phyloP scores from a whole-genome alignment of 2,329 filamentous ascomycete genomes.

The Trichoderma simmonsii region DNA sequence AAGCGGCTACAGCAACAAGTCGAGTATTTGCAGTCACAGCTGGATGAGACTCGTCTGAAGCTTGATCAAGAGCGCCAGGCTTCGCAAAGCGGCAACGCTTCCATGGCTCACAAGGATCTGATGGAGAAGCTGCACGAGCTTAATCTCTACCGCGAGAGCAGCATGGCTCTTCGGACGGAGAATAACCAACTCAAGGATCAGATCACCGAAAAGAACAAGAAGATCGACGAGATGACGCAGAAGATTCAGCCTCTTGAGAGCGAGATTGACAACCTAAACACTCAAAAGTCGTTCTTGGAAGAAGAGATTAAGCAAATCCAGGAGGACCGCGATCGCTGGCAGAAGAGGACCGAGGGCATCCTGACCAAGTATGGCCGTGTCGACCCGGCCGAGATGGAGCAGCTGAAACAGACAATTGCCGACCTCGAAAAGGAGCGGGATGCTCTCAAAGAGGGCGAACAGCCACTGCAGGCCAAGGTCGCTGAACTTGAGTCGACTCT shows the following conservation, averaged over 20 bases:
- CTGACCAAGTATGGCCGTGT: slow-evolving; percentile 94
- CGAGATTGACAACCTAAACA: slow-evolving; percentile 77
- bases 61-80: slow-evolving; percentile 84
- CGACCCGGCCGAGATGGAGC: slow-evolving; percentile 88
- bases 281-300: slow-evolving; percentile 74
- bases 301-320: slow-evolving; percentile 86
- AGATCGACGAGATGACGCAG: slow-evolving; percentile 69
- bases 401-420: slow-evolving; percentile 74
- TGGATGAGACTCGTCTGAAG: slow-evolving; percentile 85
- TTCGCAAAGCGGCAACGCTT: slow-evolving; percentile 68
- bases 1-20: slow-evolving; percentile 89
- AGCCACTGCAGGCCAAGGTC: slow-evolving; percentile 53
- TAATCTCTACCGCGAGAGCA: slow-evolving; percentile 94
- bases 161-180: slow-evolving; percentile 83
- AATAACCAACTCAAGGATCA: slow-evolving; percentile 74
- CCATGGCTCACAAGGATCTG: slow-evolving; percentile 80
- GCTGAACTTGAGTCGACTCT: slow-evolving; percentile 50
- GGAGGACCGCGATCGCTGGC: slow-evolving; percentile 90
- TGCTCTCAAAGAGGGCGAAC: slow-evolving; percentile 47
- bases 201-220: slow-evolving; percentile 69
- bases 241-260: slow-evolving; percentile 80
- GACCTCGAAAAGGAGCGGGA: slow-evolving; percentile 64
- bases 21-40: slow-evolving; percentile 78
- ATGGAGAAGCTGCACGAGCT: slow-evolving; percentile 95
- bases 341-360: slow-evolving; percentile 93